phyloP scores from a whole-genome alignment of 306 rosid species.

The Abrus pulchellus region DNA sequence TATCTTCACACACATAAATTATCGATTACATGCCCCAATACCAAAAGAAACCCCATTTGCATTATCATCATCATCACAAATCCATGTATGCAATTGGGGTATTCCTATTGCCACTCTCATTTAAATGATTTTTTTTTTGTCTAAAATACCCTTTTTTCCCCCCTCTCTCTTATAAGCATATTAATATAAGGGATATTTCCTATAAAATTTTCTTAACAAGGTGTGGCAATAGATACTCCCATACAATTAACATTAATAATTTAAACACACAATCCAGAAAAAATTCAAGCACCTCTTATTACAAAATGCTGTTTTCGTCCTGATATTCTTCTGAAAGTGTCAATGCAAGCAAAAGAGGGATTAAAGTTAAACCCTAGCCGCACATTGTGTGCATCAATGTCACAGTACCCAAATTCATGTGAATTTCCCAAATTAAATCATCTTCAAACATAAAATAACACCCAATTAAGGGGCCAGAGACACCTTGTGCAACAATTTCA shows the following conservation, averaged over 20 bases:
- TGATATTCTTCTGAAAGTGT: background rate
- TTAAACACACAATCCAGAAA: background rate
- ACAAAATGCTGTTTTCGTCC: background rate
- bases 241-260: background rate
- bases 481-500: constrained; percentile 25
- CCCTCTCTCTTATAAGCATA: too few relatives aligned
- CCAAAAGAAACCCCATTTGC: background rate
- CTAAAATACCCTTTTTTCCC: too few relatives aligned
- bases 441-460: background rate
- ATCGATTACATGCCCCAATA: background rate
- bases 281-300: background rate
- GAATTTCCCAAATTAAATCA: background rate
- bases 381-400: constrained; percentile 22
- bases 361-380: constrained; percentile 38
- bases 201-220: too few relatives aligned
- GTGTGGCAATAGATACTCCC: too few relatives aligned
- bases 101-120: too few relatives aligned
- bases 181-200: too few relatives aligned
- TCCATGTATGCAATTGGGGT: background rate
- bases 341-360: background rate
- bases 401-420: background rate
- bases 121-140: too few relatives aligned
- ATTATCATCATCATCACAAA: background rate
- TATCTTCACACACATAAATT: background rate
- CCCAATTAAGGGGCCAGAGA: background rate